Evolutionary conservation across 352 stramenopile genomes (phyloP).

Genomic region (Thraustochytrium sp.): DNA sequence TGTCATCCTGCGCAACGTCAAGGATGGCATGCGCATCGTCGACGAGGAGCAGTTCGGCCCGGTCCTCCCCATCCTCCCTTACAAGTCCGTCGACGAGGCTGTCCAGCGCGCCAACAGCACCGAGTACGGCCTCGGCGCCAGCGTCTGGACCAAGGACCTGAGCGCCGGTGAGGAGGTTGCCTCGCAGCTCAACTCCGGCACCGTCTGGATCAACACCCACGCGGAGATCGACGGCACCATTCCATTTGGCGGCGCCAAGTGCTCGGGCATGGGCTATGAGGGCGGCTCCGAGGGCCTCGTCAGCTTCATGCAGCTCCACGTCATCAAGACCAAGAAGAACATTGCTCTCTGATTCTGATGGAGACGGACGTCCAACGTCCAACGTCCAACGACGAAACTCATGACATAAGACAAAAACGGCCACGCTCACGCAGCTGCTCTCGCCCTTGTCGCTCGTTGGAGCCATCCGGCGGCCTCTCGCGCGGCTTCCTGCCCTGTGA

Average conservation of each 20-base stretch:
- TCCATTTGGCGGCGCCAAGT: constrained; percentile 80
- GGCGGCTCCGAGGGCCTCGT: constrained; percentile 75
- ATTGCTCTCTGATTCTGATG: too few relatives aligned
- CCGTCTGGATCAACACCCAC: constrained; percentile 79
- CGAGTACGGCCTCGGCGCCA: constrained; percentile 70
- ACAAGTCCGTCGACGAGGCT: constrained; percentile 87
- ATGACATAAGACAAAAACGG: too few relatives aligned
- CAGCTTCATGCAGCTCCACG: constrained; percentile 79
- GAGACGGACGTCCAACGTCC: too few relatives aligned
- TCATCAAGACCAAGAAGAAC: constrained; percentile 62
- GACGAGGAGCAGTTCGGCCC: constrained; percentile 92
- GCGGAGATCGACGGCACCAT: constrained; percentile 61
- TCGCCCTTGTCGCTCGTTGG: too few relatives aligned
- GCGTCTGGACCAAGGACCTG: constrained; percentile 72
- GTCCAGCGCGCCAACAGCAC: constrained; percentile 86
- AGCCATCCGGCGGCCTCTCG: too few relatives aligned
- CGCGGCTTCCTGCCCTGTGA: too few relatives aligned
- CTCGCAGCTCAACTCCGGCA: constrained; percentile 63
- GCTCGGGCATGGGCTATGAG: constrained; percentile 80
- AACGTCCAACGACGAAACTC: too few relatives aligned
- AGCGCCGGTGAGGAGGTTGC: constrained; percentile 65
- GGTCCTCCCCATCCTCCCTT: constrained; percentile 81
- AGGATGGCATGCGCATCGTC: constrained; percentile 75
- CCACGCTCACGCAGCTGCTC: too few relatives aligned
- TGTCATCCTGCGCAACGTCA: constrained; percentile 81